Evolutionary conservation across 768 basidiomycete species (phyloP).

Genomic region (Naematelia encephala): DNA sequence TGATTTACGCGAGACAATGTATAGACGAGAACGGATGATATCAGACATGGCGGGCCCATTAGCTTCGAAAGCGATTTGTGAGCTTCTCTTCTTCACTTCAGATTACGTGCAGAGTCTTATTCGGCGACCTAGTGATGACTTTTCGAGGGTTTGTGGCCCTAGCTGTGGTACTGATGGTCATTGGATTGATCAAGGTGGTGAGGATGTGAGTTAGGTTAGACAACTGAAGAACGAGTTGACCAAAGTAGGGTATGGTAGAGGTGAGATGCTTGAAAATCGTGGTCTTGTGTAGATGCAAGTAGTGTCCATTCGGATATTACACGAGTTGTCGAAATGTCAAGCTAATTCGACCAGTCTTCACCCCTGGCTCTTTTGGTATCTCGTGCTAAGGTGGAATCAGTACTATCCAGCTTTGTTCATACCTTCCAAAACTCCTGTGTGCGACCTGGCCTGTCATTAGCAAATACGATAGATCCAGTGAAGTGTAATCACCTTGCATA

Average conservation of each 20-base stretch:
- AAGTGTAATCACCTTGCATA: conserved; percentile 51
- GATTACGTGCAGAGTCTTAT: neutral
- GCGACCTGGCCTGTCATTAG: conserved; percentile 18
- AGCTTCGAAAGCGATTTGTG: neutral
- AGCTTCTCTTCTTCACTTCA: neutral
- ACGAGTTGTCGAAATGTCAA: conserved; percentile 54
- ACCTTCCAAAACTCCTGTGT: conserved; percentile 55
- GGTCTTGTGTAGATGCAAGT: neutral
- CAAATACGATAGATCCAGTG: neutral
- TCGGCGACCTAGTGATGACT: neutral
- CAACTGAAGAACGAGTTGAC: conserved; percentile 7
- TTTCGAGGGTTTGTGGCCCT: conserved; percentile 1
- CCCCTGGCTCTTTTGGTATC: conserved; percentile 51
- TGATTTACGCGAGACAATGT: conserved; percentile 3
- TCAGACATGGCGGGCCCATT: neutral
- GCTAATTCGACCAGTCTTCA: conserved; percentile 51
- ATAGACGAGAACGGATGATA: neutral
- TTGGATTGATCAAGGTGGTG: conserved; percentile 1
- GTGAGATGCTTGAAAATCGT: conserved; percentile 7
- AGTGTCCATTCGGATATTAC: neutral
- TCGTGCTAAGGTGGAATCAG: conserved; percentile 38
- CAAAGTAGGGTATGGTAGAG: too few species aligned
- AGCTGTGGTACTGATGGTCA: neutral
- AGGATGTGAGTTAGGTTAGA: neutral
- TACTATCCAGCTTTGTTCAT: conserved; percentile 6